Base-by-base conservation (phyloP, 805 yeast species). In the Candida parachauliodes region DNA sequence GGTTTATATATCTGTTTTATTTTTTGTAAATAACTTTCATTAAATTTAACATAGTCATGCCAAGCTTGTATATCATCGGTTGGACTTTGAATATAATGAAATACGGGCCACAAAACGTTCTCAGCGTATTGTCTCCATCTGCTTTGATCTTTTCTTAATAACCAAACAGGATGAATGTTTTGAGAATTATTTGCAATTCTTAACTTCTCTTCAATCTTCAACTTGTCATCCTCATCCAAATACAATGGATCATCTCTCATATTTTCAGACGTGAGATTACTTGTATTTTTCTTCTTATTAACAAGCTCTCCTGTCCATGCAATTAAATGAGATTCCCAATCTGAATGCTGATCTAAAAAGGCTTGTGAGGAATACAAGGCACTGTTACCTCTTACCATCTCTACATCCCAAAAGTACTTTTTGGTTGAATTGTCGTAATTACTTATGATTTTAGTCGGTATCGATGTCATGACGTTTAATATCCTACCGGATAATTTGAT, bases 241-340 rank as follows among this genome's bases (percentile, higher is more conserved):
- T 77, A 81, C 46, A 78, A 65, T 0, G 88, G 83, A 47, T 83
- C 89, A 28, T 68, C 77, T 14, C 18, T 35, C 5, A 42, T 11
- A 19, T 39, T 41, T 12, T 43, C 47, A 25, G 70, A 79, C 37
- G 70, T 65, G 7, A 36, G 11, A 27, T 32, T 28, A 24, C 36
- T 28, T 32, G 48, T 51, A 20, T 44, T 47, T 22, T 46, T 40
- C 30, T 46, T 47, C 39, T 56, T 54, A 48, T 62, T 61, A 28
- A 60, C 59, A 43, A 93, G 68, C 59, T 88, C 98, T 32, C 98
- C 98, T 0, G 97, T 85, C 98, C 98, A 93, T 1, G 88, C 97
- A 36, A 93, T 79, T 35, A 87, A 63, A 47, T 88, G 86, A 32
- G 89, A 81, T 44, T 88, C 95, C 93, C 96, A 91, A 16, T 79